Evolutionary conservation across 768 basidiomycete genomes (phyloP).

Genomic region (Lactarius vividus): DNA sequence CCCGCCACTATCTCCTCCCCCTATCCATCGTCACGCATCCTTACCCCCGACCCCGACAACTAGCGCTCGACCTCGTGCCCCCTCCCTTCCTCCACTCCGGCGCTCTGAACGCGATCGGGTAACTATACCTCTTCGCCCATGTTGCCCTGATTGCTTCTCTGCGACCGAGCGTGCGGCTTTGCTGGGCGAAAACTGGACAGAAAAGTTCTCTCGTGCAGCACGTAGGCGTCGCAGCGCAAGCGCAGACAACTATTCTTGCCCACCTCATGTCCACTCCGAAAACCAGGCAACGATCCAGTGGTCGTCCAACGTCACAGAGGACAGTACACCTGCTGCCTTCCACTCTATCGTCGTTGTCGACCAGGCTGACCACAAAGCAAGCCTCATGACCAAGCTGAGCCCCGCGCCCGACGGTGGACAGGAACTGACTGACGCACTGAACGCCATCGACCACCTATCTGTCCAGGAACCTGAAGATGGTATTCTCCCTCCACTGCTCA

Average conservation of each 20-base stretch:
- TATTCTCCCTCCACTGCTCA: constrained; percentile 15
- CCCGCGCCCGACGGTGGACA: not conserved
- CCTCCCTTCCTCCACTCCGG: constrained; percentile 26
- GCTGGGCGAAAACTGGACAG: constrained; percentile 58
- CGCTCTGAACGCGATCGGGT: constrained; percentile 35
- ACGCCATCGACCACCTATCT: constrained; percentile 2
- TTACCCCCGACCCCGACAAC: constrained; percentile 1
- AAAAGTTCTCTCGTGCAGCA: constrained; percentile 62
- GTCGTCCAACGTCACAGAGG: constrained; percentile 23
- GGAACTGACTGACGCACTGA: not conserved
- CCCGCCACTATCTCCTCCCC: constrained; percentile 42
- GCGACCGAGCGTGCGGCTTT: constrained; percentile 55
- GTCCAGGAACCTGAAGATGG: constrained; percentile 8
- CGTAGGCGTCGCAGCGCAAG: constrained; percentile 48
- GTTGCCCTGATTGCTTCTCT: constrained; percentile 61
- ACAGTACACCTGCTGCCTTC: constrained; percentile 26
- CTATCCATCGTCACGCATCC: constrained; percentile 45
- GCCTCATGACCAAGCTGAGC: not conserved
- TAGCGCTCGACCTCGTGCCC: constrained; percentile 15
- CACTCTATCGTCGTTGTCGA: constrained; percentile 20
- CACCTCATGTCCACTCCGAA: constrained; percentile 23
- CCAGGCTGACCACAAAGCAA: constrained; percentile 1
- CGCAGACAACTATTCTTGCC: constrained; percentile 28
- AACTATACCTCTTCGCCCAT: constrained; percentile 69
- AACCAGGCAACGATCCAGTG: constrained; percentile 21